Evolutionary conservation across 768 basidiomycete genomes (phyloP).

Genomic region (Cyclocybe cylindracea): DNA sequence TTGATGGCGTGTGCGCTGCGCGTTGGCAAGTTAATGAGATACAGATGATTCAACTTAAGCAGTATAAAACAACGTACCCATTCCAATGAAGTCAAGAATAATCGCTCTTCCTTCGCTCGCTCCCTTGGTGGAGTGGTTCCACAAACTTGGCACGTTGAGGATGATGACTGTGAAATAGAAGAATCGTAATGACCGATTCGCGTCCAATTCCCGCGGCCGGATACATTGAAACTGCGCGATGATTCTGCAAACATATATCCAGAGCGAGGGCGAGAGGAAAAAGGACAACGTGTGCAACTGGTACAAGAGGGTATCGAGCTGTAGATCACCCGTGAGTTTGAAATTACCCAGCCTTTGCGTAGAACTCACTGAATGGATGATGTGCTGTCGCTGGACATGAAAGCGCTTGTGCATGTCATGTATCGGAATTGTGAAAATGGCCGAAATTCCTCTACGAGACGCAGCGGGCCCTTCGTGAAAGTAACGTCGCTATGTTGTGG

Average conservation of each 20-base stretch:
- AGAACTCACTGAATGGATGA: constrained; percentile 62
- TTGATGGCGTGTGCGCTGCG: constrained; percentile 63
- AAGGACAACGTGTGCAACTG: constrained; percentile 77
- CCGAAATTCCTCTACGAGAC: too few relatives aligned
- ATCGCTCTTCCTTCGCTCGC: constrained; percentile 59
- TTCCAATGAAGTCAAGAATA: constrained; percentile 78
- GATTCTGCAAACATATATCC: constrained; percentile 54
- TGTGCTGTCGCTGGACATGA: constrained; percentile 70
- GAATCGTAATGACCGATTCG: constrained; percentile 65
- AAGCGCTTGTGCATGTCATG: constrained; percentile 62
- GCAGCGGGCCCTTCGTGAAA: too few relatives aligned
- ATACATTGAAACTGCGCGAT: constrained; percentile 65
- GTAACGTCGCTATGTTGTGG: too few relatives aligned
- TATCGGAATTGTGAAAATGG: constrained; percentile 14
- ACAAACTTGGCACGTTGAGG: constrained; percentile 61
- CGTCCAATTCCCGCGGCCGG: constrained; percentile 67
- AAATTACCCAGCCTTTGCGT: neutral
- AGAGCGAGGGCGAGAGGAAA: constrained; percentile 71
- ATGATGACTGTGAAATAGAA: constrained; percentile 61
- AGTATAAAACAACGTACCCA: constrained; percentile 48
- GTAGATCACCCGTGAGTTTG: constrained; percentile 10
- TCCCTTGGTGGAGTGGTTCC: constrained; percentile 57
- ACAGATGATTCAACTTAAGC: neutral
- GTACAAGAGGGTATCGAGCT: constrained; percentile 74
- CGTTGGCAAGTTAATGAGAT: neutral